Conservation (phyloP, 2,329 filamentous ascomycete genomes). For the Thelonectria discophora region DNA sequence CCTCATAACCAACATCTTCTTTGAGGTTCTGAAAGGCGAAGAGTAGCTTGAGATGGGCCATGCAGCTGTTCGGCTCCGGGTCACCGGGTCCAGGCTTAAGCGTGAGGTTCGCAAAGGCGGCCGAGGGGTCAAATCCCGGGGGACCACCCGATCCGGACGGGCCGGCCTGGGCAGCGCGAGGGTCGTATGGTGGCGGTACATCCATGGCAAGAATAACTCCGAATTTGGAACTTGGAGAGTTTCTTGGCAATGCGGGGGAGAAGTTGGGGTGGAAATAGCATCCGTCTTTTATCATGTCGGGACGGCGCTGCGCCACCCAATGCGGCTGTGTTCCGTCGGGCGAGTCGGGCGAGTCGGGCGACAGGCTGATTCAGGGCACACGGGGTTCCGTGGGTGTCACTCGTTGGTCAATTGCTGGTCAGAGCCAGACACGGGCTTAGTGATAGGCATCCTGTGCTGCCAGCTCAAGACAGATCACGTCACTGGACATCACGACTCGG, state of each 20-base stretch:
- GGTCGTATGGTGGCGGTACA: slow-evolving; percentile 18
- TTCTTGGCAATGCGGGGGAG: neutral
- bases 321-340: slow-evolving; percentile 13
- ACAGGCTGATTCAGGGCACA: neutral
- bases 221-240: neutral
- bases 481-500: too few relatives aligned
- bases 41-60: slow-evolving; percentile 70
- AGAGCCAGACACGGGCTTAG: neutral
- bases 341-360: neutral
- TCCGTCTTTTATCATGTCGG: slow-evolving; percentile 1
- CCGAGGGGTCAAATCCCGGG: slow-evolving; percentile 15
- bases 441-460: too few relatives aligned
- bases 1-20: slow-evolving; percentile 65
- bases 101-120: slow-evolving; percentile 28
- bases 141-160: neutral
- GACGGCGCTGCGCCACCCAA: slow-evolving; percentile 10
- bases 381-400: neutral
- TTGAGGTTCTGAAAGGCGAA: slow-evolving; percentile 69
- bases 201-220: neutral
- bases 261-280: neutral
- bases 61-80: slow-evolving; percentile 32
- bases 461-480: too few relatives aligned
- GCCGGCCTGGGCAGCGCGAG: neutral
- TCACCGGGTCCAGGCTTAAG: slow-evolving; percentile 22
- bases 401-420: neutral